Evolutionary conservation across 768 basidiomycete genomes (phyloP).

Genomic region (Mycena floridula): DNA sequence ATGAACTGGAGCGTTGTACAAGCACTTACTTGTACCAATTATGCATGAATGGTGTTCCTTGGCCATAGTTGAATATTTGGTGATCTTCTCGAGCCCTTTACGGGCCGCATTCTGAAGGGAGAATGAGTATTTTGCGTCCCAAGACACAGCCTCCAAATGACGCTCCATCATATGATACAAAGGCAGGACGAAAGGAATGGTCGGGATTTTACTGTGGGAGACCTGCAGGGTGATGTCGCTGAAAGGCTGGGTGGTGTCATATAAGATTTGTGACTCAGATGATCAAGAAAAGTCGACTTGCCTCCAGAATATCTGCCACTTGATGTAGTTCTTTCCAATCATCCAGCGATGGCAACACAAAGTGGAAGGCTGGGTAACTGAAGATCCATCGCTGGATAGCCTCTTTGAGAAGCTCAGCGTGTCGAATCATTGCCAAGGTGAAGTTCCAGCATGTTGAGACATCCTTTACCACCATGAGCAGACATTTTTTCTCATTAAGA

Average conservation of each 20-base stretch:
- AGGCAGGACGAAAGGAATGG: constrained; percentile 25
- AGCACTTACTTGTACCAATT: not conserved
- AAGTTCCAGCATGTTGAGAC: constrained; percentile 27
- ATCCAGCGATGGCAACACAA: constrained; percentile 7
- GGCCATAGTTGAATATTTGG: constrained; percentile 18
- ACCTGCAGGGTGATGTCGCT: constrained; percentile 21
- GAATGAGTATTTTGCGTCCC: constrained; percentile 1
- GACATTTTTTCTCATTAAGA: not conserved
- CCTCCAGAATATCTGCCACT: constrained; percentile 15
- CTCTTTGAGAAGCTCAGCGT: constrained; percentile 15
- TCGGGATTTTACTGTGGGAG: constrained; percentile 17
- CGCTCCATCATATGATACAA: constrained; percentile 20
- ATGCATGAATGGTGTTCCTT: constrained; percentile 16
- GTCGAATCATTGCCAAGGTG: constrained; percentile 26
- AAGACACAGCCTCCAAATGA: constrained; percentile 9
- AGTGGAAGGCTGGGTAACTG: constrained; percentile 8
- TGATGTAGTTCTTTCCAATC: constrained; percentile 15
- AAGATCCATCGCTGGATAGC: constrained; percentile 26
- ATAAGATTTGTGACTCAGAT: not conserved
- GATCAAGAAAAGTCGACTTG: constrained; percentile 2
- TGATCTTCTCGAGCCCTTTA: constrained; percentile 19
- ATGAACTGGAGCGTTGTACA: not conserved
- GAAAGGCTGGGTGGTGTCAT: constrained; percentile 17
- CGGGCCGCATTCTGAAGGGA: constrained; percentile 14
- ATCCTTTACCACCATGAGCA: constrained; percentile 23